A percentile compares a stretch with the other conserved stretches of the same genome.
These are phyloP conservation scores for Fusarium haematococcum DNA, from an alignment of 2,329 filamentous ascomycete species.

Conservation along the genomic window DNA sequence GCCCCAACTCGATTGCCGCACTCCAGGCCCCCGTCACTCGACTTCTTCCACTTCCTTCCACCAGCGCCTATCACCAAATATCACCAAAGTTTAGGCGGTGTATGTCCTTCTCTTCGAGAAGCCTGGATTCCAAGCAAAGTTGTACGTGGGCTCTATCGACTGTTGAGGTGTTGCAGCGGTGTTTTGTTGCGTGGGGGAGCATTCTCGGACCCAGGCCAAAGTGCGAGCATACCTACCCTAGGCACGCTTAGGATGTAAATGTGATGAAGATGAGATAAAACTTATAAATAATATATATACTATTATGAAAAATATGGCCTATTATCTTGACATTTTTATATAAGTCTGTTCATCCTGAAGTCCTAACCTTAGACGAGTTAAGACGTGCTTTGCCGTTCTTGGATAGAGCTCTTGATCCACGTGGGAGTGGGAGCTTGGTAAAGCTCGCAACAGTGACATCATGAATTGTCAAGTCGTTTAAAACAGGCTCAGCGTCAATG, in stretches of 20 bases:
- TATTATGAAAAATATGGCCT: background rate
- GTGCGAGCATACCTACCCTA: background rate
- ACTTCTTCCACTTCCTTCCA: too few species aligned
- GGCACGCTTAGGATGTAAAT: too few species aligned
- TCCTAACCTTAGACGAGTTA: background rate
- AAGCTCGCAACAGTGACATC: slow-evolving; percentile 34
- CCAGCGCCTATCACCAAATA: too few species aligned
- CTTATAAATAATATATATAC: background rate
- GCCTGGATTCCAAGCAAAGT: too few species aligned
- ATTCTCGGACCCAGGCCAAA: background rate
- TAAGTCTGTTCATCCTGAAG: background rate
- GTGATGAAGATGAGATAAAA: background rate
- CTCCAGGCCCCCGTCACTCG: too few species aligned
- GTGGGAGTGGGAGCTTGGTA: background rate
- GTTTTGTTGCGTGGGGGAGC: too few species aligned
- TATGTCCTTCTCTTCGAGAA: too few species aligned
- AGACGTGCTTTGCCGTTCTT: background rate
- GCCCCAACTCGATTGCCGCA: too few species aligned
- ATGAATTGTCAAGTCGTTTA: slow-evolving; percentile 21
- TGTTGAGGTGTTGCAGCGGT: too few species aligned
- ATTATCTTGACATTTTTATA: background rate
- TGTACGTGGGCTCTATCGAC: too few species aligned
- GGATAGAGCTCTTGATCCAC: background rate
- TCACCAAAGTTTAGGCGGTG: too few species aligned
- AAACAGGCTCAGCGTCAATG: slow-evolving; percentile 15